These are phyloP conservation scores for Geopyxis carbonaria DNA, from an alignment of 495 filamentous ascomycete species.

Conservation along the genomic window DNA sequence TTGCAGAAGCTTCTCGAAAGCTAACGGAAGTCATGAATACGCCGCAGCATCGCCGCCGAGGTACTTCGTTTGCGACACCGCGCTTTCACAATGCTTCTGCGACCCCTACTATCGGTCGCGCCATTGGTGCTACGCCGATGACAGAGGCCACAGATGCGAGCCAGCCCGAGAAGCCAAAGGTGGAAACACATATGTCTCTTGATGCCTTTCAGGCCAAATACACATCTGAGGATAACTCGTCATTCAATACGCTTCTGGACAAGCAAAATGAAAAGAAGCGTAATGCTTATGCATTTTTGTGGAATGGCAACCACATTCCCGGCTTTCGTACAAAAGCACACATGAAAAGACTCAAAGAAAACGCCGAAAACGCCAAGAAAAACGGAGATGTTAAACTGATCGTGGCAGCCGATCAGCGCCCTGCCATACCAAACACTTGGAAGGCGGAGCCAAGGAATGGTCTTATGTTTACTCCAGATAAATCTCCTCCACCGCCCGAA, in stretches of 20 bases:
- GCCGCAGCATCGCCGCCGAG: constrained; percentile 15
- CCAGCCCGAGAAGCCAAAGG: constrained; percentile 28
- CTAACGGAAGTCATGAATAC: constrained; percentile 74
- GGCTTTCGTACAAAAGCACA: constrained; percentile 73
- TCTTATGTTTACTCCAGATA: constrained; percentile 73
- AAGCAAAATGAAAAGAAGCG: constrained; percentile 71
- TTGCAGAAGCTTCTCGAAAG: constrained; percentile 53
- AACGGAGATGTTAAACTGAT: constrained; percentile 34
- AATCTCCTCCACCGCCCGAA: constrained; percentile 15
- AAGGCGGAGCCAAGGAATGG: constrained; percentile 56
- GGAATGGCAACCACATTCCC: constrained; percentile 73
- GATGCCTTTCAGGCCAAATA: constrained; percentile 78
- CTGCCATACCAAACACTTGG: constrained; percentile 65
- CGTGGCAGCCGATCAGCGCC: constrained; percentile 41
- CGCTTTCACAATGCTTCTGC: constrained; percentile 9
- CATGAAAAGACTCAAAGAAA: constrained; percentile 36
- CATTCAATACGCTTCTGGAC: constrained; percentile 81
- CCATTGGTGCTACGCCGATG: neutral
- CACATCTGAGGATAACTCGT: constrained; percentile 93
- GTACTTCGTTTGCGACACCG: constrained; percentile 20
- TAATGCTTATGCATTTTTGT: constrained; percentile 75
- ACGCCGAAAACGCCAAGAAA: constrained; percentile 18
- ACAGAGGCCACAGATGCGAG: neutral
- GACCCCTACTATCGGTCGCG: constrained; percentile 5
- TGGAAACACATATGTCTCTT: constrained; percentile 70